Base-by-base conservation (phyloP, 371 early-diverging fungal genomes). In the Mucor lusitanicus region DNA sequence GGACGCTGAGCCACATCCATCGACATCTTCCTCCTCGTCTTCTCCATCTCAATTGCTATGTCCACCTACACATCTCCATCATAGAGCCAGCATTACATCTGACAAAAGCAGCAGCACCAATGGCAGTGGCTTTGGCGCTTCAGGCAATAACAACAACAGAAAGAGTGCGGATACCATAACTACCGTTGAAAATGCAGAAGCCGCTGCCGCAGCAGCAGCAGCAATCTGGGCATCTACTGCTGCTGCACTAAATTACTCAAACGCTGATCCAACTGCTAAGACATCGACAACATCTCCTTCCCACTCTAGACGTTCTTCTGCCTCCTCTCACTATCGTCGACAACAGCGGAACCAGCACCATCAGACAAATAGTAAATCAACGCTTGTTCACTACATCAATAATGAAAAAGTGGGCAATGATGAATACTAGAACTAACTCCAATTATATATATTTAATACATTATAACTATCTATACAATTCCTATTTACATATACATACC, bases 321-420 rank as follows among this genome's bases (percentile, higher is more conserved):
- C 46, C 21, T 25, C 54, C 11, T 27, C 25, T 28, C 28, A 53
- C 4, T 27, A 28, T 53, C 28, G 25, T 11, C 54, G 3, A 42
- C 17, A 15, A 42, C 3, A 53, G 25, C 54, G 25, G 12, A 23
- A 28, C 15, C 7, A 17, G 1, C 12, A 27, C 15, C 54, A 53
- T 13, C 11, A 7, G 17, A 11, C 54, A 5, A 53, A 53, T 53
- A 56, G 30, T 33, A 56, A 56, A 28, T 48, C 33, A 33, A 32
- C 50, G 40, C 15, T 56, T 6, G 59, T 48, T 3, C 65, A 65
- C 46, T 65, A 59, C 46, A 65, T 65, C 12, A 65, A 65, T 48
- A 48, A 44, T 19, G 65, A 65, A 48, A 65, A 65, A 48, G 65
- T 65, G 42, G 65, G 44, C 6, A 48, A 59, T 25, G 65, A 65